Conservation (phyloP, 179 eudicot genomes). For the Actinidia arguta region DNA sequence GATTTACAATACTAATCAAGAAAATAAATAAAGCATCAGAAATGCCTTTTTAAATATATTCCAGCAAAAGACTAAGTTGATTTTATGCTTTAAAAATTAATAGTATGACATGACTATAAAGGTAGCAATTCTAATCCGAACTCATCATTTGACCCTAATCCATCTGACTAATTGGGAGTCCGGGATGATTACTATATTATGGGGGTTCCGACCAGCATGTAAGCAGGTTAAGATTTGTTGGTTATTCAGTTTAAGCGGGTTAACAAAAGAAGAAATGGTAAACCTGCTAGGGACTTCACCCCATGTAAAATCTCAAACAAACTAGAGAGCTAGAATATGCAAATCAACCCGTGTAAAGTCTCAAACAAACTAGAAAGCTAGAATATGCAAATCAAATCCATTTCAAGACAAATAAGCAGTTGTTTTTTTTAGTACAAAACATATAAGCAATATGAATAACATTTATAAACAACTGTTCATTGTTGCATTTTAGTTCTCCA, state of each 20-base stretch:
- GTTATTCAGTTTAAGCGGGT: too few species aligned
- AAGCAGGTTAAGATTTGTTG: too few species aligned
- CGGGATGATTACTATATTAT: too few species aligned
- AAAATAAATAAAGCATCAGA: neutral
- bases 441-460: neutral
- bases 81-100: neutral
- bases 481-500: slow-evolving; percentile 81
- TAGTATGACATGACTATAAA: too few species aligned
- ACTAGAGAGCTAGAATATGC: neutral
- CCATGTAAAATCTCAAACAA: neutral
- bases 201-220: too few species aligned
- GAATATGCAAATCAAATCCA: neutral
- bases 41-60: too few species aligned
- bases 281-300: neutral
- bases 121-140: too few species aligned
- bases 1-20: neutral
- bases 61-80: neutral
- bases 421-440: neutral
- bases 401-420: slow-evolving; percentile 11
- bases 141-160: too few species aligned
- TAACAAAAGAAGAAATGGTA: too few species aligned
- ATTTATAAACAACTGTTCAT: slow-evolving; percentile 69
- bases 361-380: neutral
- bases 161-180: too few species aligned
- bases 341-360: neutral